Evolutionary conservation across 2,329 filamentous ascomycete genomes (phyloP).

Genomic region (Karstenula rhodostoma): DNA sequence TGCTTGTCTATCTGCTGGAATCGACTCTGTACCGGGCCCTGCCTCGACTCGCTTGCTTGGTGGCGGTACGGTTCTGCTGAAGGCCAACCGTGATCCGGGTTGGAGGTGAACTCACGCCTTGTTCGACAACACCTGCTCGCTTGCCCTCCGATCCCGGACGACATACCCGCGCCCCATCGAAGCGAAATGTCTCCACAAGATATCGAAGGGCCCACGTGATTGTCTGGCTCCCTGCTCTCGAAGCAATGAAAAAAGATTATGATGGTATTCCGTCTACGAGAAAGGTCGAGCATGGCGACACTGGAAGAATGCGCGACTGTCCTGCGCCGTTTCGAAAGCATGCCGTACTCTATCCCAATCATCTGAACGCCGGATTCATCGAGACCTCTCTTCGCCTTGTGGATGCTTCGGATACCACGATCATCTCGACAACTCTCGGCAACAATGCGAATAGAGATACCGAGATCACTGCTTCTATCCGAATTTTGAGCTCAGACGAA

Average conservation of each 20-base stretch:
- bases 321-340: background rate
- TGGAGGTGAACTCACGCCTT: conserved; percentile 22
- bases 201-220: background rate
- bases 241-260: background rate
- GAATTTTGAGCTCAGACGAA: background rate
- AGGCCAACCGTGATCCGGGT: conserved; percentile 29
- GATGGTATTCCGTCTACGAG: too few relatives aligned
- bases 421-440: background rate
- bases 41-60: conserved; percentile 25
- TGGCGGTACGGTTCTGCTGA: conserved; percentile 27
- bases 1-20: conserved; percentile 37
- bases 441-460: background rate
- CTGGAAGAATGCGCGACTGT: background rate
- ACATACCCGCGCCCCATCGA: conserved; percentile 18
- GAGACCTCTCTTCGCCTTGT: background rate
- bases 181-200: background rate
- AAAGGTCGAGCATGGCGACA: background rate
- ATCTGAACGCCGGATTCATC: background rate
- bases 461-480: background rate
- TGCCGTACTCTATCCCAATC: background rate
- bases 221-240: background rate
- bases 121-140: conserved; percentile 31
- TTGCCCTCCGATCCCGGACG: conserved; percentile 30
- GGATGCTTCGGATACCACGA: background rate
- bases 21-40: conserved; percentile 37